phyloP scores from a whole-genome alignment of 495 filamentous ascomycete species.

The Daldinia loculata region DNA sequence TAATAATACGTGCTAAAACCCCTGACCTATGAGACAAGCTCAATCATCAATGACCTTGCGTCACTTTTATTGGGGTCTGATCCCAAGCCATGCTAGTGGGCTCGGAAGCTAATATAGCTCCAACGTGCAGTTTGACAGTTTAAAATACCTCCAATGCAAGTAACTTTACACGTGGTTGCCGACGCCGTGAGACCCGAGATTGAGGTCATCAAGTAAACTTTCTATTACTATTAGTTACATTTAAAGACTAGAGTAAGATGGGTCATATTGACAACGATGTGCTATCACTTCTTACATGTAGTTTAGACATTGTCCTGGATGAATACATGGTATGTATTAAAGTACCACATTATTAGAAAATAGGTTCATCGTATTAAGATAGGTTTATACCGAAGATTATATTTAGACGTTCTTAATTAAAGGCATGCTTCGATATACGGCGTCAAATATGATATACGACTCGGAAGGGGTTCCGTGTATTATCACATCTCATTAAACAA shows the following conservation, averaged over 20 bases:
- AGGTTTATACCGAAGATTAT: too few species aligned
- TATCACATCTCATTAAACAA: background rate
- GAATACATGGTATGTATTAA: too few species aligned
- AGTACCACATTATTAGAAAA: too few species aligned
- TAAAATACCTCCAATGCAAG: too few species aligned
- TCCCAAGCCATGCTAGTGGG: constrained; percentile 27
- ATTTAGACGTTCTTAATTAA: background rate
- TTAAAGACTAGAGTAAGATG: background rate
- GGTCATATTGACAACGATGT: background rate
- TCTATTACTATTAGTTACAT: background rate
- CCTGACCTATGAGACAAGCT: constrained; percentile 21
- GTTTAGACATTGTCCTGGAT: too few species aligned
- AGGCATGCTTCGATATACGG: background rate
- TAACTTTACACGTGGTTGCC: too few species aligned
- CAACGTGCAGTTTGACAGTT: background rate
- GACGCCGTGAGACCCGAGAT: too few species aligned
- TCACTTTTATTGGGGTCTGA: constrained; percentile 19
- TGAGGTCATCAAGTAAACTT: background rate
- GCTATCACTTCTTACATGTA: too few species aligned
- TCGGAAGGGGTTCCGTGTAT: background rate
- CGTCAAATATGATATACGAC: background rate
- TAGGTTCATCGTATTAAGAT: too few species aligned
- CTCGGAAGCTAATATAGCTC: constrained; percentile 36
- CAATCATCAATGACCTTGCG: constrained; percentile 28
- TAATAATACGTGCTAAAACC: constrained; percentile 1